phyloP scores from a whole-genome alignment of 129 eudicot genomes.

The Scalesia atractyloides region DNA sequence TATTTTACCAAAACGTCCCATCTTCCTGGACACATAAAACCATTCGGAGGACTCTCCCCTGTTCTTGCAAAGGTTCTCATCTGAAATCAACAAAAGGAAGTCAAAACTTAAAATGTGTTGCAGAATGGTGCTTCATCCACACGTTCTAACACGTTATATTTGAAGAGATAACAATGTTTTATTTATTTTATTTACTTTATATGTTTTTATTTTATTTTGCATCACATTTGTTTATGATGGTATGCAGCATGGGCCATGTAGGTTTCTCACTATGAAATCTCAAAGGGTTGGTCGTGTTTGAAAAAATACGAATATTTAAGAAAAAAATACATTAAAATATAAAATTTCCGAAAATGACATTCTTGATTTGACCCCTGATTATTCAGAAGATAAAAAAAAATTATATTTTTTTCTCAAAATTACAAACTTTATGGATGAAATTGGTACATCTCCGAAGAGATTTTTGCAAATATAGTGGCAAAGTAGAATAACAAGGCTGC shows the following conservation, averaged over 20 bases:
- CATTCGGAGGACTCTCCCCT: slow-evolving; percentile 92
- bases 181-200: not conserved
- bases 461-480: not conserved
- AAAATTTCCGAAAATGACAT: too few relatives aligned
- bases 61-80: slow-evolving; percentile 83
- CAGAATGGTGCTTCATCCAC: not conserved
- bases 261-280: too few relatives aligned
- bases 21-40: slow-evolving; percentile 92
- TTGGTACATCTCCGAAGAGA: not conserved
- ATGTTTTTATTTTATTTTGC: not conserved
- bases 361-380: not conserved
- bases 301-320: not conserved
- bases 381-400: not conserved
- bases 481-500: not conserved
- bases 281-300: not conserved
- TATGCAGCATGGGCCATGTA: too few relatives aligned
- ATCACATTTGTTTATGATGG: not conserved
- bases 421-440: not conserved
- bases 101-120: not conserved
- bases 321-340: not conserved
- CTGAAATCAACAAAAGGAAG: slow-evolving; percentile 36
- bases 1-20: slow-evolving; percentile 76
- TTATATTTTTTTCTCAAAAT: not conserved
- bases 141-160: not conserved
- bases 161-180: not conserved